phyloP scores from a whole-genome alignment of 2,329 filamentous ascomycete species.

The Aspergillus pseudoglaucus region DNA sequence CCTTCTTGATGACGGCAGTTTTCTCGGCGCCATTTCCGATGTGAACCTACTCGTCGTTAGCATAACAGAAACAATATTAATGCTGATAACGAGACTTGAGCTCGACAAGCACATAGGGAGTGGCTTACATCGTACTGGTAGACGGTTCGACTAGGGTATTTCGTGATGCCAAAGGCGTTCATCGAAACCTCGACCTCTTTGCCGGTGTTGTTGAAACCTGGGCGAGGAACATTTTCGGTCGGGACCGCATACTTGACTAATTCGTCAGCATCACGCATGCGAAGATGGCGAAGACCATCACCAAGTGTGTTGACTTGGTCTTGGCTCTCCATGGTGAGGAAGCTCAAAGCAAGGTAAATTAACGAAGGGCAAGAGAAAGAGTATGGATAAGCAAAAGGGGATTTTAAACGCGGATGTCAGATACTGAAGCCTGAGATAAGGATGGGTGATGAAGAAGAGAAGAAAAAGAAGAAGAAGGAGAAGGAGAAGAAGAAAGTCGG shows the following conservation, averaged over 20 bases:
- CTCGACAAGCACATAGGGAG: not conserved
- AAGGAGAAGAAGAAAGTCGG: slow-evolving; percentile 2
- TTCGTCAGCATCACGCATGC: slow-evolving; percentile 22
- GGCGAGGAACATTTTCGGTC: slow-evolving; percentile 38
- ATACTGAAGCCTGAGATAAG: not conserved
- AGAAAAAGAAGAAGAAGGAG: too few species aligned
- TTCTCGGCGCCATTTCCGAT: slow-evolving; percentile 60
- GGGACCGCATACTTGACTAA: slow-evolving; percentile 26
- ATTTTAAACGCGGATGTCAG: too few species aligned
- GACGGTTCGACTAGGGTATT: slow-evolving; percentile 56
- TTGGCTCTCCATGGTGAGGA: slow-evolving; percentile 16
- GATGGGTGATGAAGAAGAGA: slow-evolving; percentile 1
- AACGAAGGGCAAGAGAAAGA: slow-evolving; percentile 3
- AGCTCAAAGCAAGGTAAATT: not conserved
- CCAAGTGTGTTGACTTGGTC: slow-evolving; percentile 14
- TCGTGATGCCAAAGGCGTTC: slow-evolving; percentile 68
- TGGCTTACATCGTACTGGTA: slow-evolving; percentile 77
- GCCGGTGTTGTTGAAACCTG: slow-evolving; percentile 54
- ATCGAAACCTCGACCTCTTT: slow-evolving; percentile 52
- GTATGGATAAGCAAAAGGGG: not conserved
- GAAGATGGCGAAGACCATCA: slow-evolving; percentile 19
- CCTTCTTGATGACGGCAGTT: slow-evolving; percentile 62
- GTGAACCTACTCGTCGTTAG: slow-evolving; percentile 48
- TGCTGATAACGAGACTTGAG: too few species aligned
- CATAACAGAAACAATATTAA: not conserved